Conservation (phyloP, 176 grass and related monocot genomes). For the Oryza australiensis region DNA sequence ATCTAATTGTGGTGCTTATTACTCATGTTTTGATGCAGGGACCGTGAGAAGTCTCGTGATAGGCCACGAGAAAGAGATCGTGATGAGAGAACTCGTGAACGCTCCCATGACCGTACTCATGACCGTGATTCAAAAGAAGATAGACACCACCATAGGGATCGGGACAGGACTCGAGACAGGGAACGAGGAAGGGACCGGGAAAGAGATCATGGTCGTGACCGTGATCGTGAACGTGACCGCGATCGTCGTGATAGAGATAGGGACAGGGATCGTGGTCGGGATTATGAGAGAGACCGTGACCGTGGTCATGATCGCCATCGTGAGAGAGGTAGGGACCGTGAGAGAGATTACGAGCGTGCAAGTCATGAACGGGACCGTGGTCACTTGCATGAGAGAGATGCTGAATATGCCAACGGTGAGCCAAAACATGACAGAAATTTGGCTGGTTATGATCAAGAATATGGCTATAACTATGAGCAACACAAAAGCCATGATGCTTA, state of each 20-base stretch:
- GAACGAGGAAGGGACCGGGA: conserved; percentile 58
- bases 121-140: conserved; percentile 73
- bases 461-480: conserved; percentile 54
- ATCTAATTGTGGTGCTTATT: background rate
- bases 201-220: conserved; percentile 51
- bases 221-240: conserved; percentile 51
- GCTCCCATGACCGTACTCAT: conserved; percentile 57
- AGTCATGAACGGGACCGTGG: conserved; percentile 55
- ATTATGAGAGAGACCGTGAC: conserved; percentile 52
- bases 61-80: conserved; percentile 45
- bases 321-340: conserved; percentile 64
- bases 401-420: conserved; percentile 52
- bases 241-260: conserved; percentile 57
- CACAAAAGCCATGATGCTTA: conserved; percentile 45
- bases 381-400: conserved; percentile 51
- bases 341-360: conserved; percentile 55
- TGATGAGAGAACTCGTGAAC: conserved; percentile 56
- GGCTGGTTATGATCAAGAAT: conserved; percentile 49
- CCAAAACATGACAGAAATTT: conserved; percentile 60
- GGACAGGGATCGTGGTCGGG: conserved; percentile 65
- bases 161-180: conserved; percentile 56
- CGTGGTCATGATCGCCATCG: conserved; percentile 62
- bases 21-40: conserved; percentile 33
- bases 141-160: conserved; percentile 60
- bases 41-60: conserved; percentile 73